phyloP scores from a whole-genome alignment of 2,329 filamentous ascomycete genomes.

The Colletotrichum higginsianum region DNA sequence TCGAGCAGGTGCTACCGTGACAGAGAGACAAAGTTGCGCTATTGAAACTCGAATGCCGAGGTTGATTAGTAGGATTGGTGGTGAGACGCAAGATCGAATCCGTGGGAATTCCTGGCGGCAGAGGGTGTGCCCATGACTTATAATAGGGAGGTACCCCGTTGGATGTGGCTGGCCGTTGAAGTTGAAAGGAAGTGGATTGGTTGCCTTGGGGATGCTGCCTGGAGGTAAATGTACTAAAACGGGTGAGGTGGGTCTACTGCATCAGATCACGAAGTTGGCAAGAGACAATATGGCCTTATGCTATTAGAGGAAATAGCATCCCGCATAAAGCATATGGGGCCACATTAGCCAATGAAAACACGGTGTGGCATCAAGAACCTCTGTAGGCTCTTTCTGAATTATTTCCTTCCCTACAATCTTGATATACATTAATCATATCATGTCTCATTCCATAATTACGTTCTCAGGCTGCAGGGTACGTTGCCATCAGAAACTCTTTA shows the following conservation, averaged over 20 bases:
- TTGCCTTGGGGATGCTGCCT: constrained; percentile 43
- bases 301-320: neutral
- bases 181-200: constrained; percentile 19
- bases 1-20: neutral
- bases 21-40: neutral
- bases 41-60: too few species aligned
- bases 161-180: constrained; percentile 9
- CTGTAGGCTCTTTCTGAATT: neutral
- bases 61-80: fast-evolving
- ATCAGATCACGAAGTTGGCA: neutral
- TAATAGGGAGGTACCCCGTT: constrained; percentile 4
- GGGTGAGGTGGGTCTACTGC: neutral
- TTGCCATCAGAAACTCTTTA: neutral
- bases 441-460: neutral
- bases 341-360: neutral
- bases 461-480: neutral
- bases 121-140: constrained; percentile 18
- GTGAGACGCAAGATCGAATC: neutral
- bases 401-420: constrained; percentile 15
- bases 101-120: too few species aligned
- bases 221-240: constrained; percentile 10
- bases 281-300: neutral
- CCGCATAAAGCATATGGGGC: neutral
- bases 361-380: neutral
- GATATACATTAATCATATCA: constrained; percentile 14